Conservation (phyloP, 768 basidiomycete genomes). For the Baorangia bicolor region DNA sequence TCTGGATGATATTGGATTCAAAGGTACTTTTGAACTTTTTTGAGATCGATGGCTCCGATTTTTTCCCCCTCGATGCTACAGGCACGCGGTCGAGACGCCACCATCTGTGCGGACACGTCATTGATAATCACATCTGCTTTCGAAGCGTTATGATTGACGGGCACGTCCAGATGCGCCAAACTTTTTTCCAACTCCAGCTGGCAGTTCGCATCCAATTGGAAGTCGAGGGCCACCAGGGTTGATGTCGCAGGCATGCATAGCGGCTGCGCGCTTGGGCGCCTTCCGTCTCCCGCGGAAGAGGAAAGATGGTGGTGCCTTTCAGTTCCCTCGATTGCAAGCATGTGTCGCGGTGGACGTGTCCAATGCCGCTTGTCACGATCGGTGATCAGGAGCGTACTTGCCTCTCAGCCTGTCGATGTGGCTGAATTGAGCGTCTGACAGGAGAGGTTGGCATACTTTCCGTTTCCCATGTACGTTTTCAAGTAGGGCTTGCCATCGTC, state of each 20-base stretch:
- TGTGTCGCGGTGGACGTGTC: conserved; percentile 47
- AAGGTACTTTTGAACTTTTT: conserved; percentile 54
- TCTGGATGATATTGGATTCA: conserved; percentile 55
- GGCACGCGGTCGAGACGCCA: conserved; percentile 1
- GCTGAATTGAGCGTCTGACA: neutral
- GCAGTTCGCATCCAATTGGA: conserved; percentile 42
- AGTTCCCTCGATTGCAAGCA: conserved; percentile 54
- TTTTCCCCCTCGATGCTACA: conserved; percentile 40
- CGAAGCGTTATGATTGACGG: conserved; percentile 57
- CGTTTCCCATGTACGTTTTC: conserved; percentile 50
- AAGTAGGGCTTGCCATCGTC: conserved; percentile 49
- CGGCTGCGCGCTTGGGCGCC: conserved; percentile 52
- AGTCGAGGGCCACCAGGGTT: conserved; percentile 39
- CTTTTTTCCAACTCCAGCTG: conserved; percentile 43
- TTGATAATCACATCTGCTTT: conserved; percentile 36
- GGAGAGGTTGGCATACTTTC: conserved; percentile 31
- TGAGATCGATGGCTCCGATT: conserved; percentile 49
- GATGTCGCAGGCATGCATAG: conserved; percentile 39
- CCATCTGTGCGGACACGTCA: neutral
- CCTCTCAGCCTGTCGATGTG: neutral
- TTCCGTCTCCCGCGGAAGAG: conserved; percentile 54
- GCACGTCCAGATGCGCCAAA: conserved; percentile 50
- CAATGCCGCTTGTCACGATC: conserved; percentile 50
- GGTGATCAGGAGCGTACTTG: conserved; percentile 20
- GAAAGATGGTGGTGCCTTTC: conserved; percentile 49